phyloP scores from a whole-genome alignment of 2,329 filamentous ascomycete species.

The Colletotrichum paranaense region DNA sequence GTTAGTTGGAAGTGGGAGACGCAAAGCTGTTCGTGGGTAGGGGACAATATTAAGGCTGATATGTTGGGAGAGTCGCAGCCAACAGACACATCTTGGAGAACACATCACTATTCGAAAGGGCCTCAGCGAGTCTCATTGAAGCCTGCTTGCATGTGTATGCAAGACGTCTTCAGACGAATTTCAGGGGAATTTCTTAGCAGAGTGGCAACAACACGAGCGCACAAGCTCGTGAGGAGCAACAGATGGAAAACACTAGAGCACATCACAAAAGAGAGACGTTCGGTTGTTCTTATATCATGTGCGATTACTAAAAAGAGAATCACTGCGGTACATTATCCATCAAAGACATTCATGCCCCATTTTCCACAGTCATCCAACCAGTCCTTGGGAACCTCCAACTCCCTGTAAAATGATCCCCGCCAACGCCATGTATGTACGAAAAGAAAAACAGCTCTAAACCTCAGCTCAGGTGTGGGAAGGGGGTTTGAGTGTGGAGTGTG shows the following conservation, averaged over 20 bases:
- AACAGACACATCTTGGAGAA: neutral
- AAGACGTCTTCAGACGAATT: neutral
- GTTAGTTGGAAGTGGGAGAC: neutral
- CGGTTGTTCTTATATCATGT: constrained; percentile 15
- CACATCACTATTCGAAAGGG: neutral
- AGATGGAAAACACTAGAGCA: too few species aligned
- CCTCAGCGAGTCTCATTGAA: neutral
- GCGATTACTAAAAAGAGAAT: constrained; percentile 22
- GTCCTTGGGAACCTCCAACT: constrained; percentile 28
- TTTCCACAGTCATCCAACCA: constrained; percentile 33
- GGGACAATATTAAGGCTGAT: neutral
- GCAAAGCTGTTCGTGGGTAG: neutral
- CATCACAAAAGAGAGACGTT: neutral
- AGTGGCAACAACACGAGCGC: neutral
- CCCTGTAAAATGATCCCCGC: constrained; percentile 23
- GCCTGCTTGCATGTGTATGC: neutral
- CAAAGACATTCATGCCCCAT: constrained; percentile 32
- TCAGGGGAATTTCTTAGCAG: neutral
- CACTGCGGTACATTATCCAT: constrained; percentile 32
- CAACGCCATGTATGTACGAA: constrained; percentile 30
- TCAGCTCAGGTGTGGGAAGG: constrained; percentile 5
- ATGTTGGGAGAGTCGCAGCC: neutral
- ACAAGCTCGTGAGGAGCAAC: neutral
- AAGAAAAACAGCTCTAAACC: constrained; percentile 20
- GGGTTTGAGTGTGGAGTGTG: constrained; percentile 28